These are phyloP conservation scores for Suhomyces sp. DNA, from an alignment of 805 yeast genomes.

Conservation along the genomic window DNA sequence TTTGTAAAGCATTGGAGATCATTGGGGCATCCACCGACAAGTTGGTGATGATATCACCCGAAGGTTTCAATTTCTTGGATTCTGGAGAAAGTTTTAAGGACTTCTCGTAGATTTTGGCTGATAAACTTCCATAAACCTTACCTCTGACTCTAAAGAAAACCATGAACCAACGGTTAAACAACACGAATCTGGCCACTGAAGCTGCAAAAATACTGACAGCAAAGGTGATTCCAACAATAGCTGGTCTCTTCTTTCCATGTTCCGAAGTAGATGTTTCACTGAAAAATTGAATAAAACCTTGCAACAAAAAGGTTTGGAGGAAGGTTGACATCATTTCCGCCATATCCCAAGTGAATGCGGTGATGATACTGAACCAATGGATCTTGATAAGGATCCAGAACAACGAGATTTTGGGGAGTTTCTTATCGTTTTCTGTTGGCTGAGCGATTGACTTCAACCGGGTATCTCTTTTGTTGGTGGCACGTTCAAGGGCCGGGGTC, in stretches of 20 bases:
- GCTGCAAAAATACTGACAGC: conserved; percentile 11
- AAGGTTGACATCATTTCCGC: conserved; percentile 19
- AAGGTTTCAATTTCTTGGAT: conserved; percentile 55
- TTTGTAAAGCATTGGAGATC: conserved; percentile 57
- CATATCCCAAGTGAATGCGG: neutral
- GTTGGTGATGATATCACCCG: conserved; percentile 80
- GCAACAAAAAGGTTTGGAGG: conserved; percentile 12
- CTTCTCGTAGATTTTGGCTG: conserved; percentile 68
- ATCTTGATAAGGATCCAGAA: conserved; percentile 7
- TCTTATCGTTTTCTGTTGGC: conserved; percentile 5
- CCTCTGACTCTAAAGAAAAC: conserved; percentile 11
- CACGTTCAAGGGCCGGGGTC: conserved; percentile 2
- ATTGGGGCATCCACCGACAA: conserved; percentile 74
- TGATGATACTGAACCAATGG: conserved; percentile 2
- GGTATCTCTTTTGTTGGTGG: conserved; percentile 1
- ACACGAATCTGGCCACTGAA: conserved; percentile 13
- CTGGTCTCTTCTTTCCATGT: conserved; percentile 11
- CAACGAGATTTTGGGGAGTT: conserved; percentile 6
- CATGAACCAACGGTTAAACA: conserved; percentile 19
- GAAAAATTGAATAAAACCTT: conserved; percentile 16
- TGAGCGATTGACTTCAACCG: conserved; percentile 1
- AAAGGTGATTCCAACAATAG: conserved; percentile 15
- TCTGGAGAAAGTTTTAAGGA: conserved; percentile 66
- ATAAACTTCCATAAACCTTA: conserved; percentile 50
- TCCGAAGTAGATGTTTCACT: conserved; percentile 6